Evolutionary conservation across 345 rosid genomes (phyloP).

Genomic region (Streptanthus diversifolius): DNA sequence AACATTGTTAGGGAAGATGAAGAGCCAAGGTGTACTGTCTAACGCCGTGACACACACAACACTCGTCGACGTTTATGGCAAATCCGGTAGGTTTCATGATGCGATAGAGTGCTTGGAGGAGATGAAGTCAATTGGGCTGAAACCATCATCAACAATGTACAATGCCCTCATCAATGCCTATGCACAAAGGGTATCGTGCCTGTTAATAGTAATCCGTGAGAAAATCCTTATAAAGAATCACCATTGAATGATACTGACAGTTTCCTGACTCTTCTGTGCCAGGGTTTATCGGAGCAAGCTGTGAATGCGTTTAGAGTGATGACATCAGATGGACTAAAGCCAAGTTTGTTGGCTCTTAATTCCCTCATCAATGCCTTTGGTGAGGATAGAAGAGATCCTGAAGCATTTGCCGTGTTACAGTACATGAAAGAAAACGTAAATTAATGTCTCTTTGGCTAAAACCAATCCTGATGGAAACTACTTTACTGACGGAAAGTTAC

Average conservation of each 20-base stretch:
- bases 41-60: conserved; percentile 85
- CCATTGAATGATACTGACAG: neutral
- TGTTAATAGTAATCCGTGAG: neutral
- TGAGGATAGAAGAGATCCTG: conserved; percentile 86
- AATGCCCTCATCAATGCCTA: conserved; percentile 96
- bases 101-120: conserved; percentile 84
- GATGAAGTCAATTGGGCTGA: conserved; percentile 77
- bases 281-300: conserved; percentile 96
- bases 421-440: conserved; percentile 90
- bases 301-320: conserved; percentile 79
- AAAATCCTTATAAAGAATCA: neutral
- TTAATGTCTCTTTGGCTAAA: conserved; percentile 8
- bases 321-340: conserved; percentile 85
- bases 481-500: conserved; percentile 18
- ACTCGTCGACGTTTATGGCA: conserved; percentile 79
- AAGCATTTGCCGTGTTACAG: conserved; percentile 88
- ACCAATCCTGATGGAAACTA: conserved; percentile 16
- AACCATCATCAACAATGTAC: conserved; percentile 84
- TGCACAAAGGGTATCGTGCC: conserved; percentile 75
- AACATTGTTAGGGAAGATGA: conserved; percentile 64
- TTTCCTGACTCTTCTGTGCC: conserved; percentile 2
- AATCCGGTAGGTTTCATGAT: conserved; percentile 79
- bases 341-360: conserved; percentile 81
- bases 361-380: conserved; percentile 95
- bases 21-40: conserved; percentile 57